Evolutionary conservation across 306 rosid species (phyloP).

Genomic region (Datisca glomerata): DNA sequence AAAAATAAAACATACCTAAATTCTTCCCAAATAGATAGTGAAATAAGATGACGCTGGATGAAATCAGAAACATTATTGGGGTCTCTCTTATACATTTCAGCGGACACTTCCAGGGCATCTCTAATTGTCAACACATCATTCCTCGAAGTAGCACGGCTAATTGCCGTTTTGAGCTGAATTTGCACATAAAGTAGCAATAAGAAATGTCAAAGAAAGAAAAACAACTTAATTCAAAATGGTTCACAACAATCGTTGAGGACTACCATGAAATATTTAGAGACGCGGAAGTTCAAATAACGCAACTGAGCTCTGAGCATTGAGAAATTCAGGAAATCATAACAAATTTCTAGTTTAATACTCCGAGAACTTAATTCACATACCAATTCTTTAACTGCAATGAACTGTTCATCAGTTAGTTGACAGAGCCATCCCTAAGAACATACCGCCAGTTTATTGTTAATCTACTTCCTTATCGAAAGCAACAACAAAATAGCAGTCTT

Average conservation of each 20-base stretch:
- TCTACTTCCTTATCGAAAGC: conserved; percentile 5
- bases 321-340: background rate
- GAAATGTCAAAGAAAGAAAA: background rate
- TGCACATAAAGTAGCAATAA: conserved; percentile 10
- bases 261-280: too few relatives aligned
- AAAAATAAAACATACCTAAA: conserved; percentile 84
- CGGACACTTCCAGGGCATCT: conserved; percentile 98
- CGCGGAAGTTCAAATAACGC: too few relatives aligned
- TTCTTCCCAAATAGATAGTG: conserved; percentile 95
- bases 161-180: conserved; percentile 89
- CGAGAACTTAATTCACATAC: conserved; percentile 22
- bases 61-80: conserved; percentile 72
- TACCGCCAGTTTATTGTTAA: conserved; percentile 18
- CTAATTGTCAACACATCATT: conserved; percentile 73
- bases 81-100: conserved; percentile 88
- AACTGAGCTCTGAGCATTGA: too few relatives aligned
- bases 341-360: background rate
- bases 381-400: conserved; percentile 97
- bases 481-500: conserved; percentile 3
- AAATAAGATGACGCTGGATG: conserved; percentile 89
- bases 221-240: too few relatives aligned
- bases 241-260: too few relatives aligned
- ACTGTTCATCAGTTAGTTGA: conserved; percentile 92
- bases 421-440: conserved; percentile 81
- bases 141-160: conserved; percentile 80